Conservation (phyloP, 164 flowering plant species). For the Stephania cephalantha region DNA sequence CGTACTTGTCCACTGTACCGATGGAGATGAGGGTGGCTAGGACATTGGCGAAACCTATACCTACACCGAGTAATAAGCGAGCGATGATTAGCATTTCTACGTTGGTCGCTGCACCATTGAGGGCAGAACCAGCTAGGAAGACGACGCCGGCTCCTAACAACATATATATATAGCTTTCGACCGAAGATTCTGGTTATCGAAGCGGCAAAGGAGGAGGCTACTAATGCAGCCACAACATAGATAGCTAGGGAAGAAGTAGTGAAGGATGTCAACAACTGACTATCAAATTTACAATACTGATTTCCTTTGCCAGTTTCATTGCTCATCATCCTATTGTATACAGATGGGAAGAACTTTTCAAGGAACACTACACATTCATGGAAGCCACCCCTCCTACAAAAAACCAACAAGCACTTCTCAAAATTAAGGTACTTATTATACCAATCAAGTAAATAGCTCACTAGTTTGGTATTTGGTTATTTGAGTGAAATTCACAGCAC, state of each 20-base stretch:
- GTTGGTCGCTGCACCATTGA: slow-evolving; percentile 20
- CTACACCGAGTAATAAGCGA: slow-evolving; percentile 22
- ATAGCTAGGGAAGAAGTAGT: slow-evolving; percentile 22
- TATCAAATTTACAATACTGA: slow-evolving; percentile 26
- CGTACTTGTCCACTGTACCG: slow-evolving; percentile 1
- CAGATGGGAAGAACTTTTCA: slow-evolving; percentile 20
- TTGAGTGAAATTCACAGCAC: too few relatives aligned
- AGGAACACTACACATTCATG: slow-evolving; percentile 22
- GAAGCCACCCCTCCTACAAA: slow-evolving; percentile 25
- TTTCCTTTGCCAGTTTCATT: not conserved
- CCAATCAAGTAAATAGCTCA: too few relatives aligned
- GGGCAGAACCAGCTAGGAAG: slow-evolving; percentile 19
- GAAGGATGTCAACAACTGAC: slow-evolving; percentile 10
- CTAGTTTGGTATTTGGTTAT: too few relatives aligned
- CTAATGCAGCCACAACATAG: slow-evolving; percentile 11
- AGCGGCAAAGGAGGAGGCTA: slow-evolving; percentile 20
- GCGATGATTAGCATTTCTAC: slow-evolving; percentile 25
- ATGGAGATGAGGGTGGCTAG: not conserved
- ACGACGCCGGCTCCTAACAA: slow-evolving; percentile 17
- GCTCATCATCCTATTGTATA: not conserved
- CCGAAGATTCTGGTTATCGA: slow-evolving; percentile 7
- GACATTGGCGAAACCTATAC: slow-evolving; percentile 18
- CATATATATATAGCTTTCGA: slow-evolving; percentile 18
- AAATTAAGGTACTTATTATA: too few relatives aligned
- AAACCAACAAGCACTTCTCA: not conserved